Conservation (phyloP, 176 grass and related monocot genomes). For the Rhynchospora pubera region DNA sequence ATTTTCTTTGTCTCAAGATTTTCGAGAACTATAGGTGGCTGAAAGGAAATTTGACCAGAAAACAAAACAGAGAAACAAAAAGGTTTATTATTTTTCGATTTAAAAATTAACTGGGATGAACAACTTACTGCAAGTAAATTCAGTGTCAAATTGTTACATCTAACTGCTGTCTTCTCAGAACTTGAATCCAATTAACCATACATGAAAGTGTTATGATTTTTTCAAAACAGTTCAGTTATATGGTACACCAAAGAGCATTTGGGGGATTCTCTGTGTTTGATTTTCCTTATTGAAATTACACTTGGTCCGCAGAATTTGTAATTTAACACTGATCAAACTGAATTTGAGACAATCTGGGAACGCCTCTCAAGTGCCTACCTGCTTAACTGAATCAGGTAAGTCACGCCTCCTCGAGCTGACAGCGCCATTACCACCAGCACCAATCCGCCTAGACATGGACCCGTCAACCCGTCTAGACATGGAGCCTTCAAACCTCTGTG, state of each 20-base stretch:
- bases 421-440: slow-evolving; percentile 43
- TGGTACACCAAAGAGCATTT: not conserved
- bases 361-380: not conserved
- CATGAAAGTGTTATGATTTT: not conserved
- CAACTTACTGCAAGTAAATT: not conserved
- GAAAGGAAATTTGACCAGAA: slow-evolving; percentile 4
- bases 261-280: too few species aligned
- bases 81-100: slow-evolving; percentile 9
- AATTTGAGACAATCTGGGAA: not conserved
- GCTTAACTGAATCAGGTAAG: slow-evolving; percentile 65
- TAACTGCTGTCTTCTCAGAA: not conserved
- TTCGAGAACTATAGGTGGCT: slow-evolving; percentile 38
- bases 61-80: slow-evolving; percentile 2
- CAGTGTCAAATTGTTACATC: not conserved
- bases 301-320: not conserved
- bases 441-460: slow-evolving; percentile 77
- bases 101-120: not conserved
- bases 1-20: slow-evolving; percentile 96
- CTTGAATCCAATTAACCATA: not conserved
- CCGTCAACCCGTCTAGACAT: slow-evolving; percentile 45
- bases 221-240: slow-evolving; percentile 4
- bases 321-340: not conserved
- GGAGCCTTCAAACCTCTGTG: slow-evolving; percentile 62
- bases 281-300: not conserved
- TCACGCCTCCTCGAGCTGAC: slow-evolving; percentile 72